Conservation (phyloP, 1,284 basidiomycete genomes). For the Athelia psychrophila region DNA sequence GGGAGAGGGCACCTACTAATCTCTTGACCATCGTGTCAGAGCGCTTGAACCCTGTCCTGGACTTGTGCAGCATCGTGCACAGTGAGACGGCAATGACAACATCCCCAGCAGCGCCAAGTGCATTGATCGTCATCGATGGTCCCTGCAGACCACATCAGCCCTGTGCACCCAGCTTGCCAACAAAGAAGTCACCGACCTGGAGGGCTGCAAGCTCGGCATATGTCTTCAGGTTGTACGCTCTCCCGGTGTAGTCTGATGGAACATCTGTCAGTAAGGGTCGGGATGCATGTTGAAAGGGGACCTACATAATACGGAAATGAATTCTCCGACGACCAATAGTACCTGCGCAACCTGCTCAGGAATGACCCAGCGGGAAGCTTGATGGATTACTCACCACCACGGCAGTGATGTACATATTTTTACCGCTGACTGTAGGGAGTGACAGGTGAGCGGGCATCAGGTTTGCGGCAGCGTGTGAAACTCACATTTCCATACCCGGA, state of each 20-base stretch:
- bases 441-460: neutral
- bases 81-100: constrained; percentile 50
- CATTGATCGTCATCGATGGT: constrained; percentile 53
- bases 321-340: constrained; percentile 44
- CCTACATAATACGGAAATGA: constrained; percentile 16
- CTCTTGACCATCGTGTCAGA: constrained; percentile 1
- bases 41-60: constrained; percentile 49
- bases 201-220: constrained; percentile 35
- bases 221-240: constrained; percentile 37
- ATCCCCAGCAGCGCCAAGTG: constrained; percentile 51
- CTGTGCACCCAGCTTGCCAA: no score
- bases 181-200: constrained; percentile 15
- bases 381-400: constrained; percentile 32
- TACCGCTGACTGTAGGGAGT: constrained; percentile 40
- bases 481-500: constrained; percentile 49
- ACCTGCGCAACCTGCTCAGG: neutral
- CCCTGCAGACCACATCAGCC: no score
- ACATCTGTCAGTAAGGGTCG: no score
- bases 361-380: no score
- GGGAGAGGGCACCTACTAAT: neutral
- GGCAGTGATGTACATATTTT: constrained; percentile 36
- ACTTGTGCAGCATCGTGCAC: constrained; percentile 46
- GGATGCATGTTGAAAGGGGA: no score
- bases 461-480: constrained; percentile 3
- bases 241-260: constrained; percentile 33